Percentiles rank a stretch among this genome's conserved stretches.
Evolutionary conservation across 768 basidiomycete species (phyloP).

Genomic region (Mycena alexandri): DNA sequence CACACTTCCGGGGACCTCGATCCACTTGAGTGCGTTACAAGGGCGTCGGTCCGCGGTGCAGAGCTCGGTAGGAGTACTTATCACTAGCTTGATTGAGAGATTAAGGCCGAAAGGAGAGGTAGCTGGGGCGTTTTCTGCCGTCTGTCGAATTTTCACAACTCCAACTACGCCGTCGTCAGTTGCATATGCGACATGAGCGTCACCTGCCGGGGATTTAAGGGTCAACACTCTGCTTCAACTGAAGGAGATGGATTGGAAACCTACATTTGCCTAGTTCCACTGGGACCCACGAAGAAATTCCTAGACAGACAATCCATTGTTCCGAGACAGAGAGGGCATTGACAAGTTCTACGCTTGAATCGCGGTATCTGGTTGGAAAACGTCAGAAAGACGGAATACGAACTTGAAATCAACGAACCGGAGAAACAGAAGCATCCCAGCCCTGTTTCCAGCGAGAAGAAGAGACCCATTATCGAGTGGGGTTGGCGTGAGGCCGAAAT

Average conservation of each 20-base stretch:
- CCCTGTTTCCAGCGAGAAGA: slow-evolving; percentile 77
- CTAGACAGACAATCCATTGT: slow-evolving; percentile 74
- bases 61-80: slow-evolving; percentile 48
- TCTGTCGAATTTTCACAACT: slow-evolving; percentile 67
- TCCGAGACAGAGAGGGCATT: slow-evolving; percentile 60
- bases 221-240: slow-evolving; percentile 7
- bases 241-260: slow-evolving; percentile 28
- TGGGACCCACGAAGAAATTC: slow-evolving; percentile 69
- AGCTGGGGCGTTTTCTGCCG: slow-evolving; percentile 45
- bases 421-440: slow-evolving; percentile 71
- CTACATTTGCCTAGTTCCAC: slow-evolving; percentile 57
- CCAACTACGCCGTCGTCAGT: slow-evolving; percentile 70
- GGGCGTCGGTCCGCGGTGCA: slow-evolving; percentile 56
- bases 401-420: slow-evolving; percentile 52
- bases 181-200: slow-evolving; percentile 69
- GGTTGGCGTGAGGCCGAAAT: slow-evolving; percentile 65
- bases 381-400: neutral
- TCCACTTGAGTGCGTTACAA: slow-evolving; percentile 70
- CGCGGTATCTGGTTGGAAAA: slow-evolving; percentile 43
- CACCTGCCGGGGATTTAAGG: slow-evolving; percentile 55
- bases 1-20: slow-evolving; percentile 58
- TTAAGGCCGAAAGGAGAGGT: slow-evolving; percentile 47
- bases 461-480: slow-evolving; percentile 70
- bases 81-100: slow-evolving; percentile 49
- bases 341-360: slow-evolving; percentile 48